phyloP scores from a whole-genome alignment of 2,329 filamentous ascomycete genomes.

The Dissoconium aciculare region DNA sequence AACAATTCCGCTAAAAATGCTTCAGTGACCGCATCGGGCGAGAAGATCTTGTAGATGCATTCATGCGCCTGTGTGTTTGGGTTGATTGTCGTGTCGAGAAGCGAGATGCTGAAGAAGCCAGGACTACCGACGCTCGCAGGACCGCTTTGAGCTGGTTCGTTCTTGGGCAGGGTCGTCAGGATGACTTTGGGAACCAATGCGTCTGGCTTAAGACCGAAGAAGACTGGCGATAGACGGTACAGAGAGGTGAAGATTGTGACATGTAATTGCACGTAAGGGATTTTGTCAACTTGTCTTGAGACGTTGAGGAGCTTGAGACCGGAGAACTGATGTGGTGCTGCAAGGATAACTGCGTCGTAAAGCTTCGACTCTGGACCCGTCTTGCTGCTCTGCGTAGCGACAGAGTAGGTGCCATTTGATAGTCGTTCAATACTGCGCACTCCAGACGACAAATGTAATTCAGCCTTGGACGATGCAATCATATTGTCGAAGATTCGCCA shows the following conservation, averaged over 20 bases:
- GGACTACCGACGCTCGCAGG: constrained; percentile 52
- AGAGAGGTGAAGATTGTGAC: constrained; percentile 81
- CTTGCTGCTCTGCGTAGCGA: too few relatives aligned
- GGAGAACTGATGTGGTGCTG: constrained; percentile 70
- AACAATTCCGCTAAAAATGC: constrained; percentile 37
- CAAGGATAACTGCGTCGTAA: constrained; percentile 54
- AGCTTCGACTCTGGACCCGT: constrained; percentile 3
- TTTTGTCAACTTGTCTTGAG: constrained; percentile 47
- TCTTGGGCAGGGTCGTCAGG: constrained; percentile 61
- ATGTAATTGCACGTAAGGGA: constrained; percentile 77
- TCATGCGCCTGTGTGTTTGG: constrained; percentile 25
- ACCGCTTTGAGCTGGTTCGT: constrained; percentile 35
- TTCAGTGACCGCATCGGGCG: constrained; percentile 34
- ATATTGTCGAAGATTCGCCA: constrained; percentile 88
- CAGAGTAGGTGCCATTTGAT: constrained; percentile 27
- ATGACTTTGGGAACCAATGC: constrained; percentile 54
- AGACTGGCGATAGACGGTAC: constrained; percentile 51
- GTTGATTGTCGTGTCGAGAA: constrained; percentile 50
- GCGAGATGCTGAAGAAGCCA: constrained; percentile 76
- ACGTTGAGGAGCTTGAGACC: constrained; percentile 41
- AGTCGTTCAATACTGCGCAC: constrained; percentile 43
- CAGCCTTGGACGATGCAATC: constrained; percentile 49
- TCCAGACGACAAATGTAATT: constrained; percentile 49
- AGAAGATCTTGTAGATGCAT: constrained; percentile 55
- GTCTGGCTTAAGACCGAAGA: constrained; percentile 52